Evolutionary conservation across 768 basidiomycete species (phyloP), one percentile per base, ranked within the genome.

Genomic region (Saitozyma sp.): DNA sequence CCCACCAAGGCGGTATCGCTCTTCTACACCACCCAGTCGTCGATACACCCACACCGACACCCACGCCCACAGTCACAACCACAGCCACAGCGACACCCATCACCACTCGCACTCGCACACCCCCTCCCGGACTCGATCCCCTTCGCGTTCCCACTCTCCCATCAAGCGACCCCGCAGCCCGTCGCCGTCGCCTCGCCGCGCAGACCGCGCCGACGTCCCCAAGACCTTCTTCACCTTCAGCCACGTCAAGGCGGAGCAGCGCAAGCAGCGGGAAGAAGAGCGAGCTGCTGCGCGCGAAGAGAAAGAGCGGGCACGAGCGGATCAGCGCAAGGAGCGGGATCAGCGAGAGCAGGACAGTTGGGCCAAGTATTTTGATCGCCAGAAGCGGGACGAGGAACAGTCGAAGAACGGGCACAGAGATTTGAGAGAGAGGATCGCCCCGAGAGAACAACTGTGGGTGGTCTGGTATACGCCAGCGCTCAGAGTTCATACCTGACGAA

Each of bases 101-200:
- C 48, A 51, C 39, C 20, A 20, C 16, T 46, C 16, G 20, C 54
- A 56, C 37, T 16, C 11, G 19, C 37, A 14, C 9, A 20, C 14
- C 7, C 53, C 53, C 40, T 13, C 40, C 41, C 16, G 54, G 41
- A 13, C n/a, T 39, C 29, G 41, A 45, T 54, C 50, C 11, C 49
- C 16, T 20, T 19, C 48, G n/a, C 62, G 52, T 16, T 39, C 54
- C n/a, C 43, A 17, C 29, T 59, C 62, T 6, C 56, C 62, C 9
- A 29, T 45, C 57, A 51, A 39, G n/a, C 8, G 46, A 9, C 40
- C n/a, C n/a, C 37, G 37, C 17, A 37, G 29, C 37, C 40, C 19
- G 48, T 17, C 40, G 8, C 38, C 20, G 29, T n/a, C 29, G 29
- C 29, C 29, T 5, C 29, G 29, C 29, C 29, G 29, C 29, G 29